Percentiles rank a stretch among this genome's conserved stretches.
Evolutionary conservation across 306 rosid genomes (phyloP).

Genomic region (Acmispon strigosus): DNA sequence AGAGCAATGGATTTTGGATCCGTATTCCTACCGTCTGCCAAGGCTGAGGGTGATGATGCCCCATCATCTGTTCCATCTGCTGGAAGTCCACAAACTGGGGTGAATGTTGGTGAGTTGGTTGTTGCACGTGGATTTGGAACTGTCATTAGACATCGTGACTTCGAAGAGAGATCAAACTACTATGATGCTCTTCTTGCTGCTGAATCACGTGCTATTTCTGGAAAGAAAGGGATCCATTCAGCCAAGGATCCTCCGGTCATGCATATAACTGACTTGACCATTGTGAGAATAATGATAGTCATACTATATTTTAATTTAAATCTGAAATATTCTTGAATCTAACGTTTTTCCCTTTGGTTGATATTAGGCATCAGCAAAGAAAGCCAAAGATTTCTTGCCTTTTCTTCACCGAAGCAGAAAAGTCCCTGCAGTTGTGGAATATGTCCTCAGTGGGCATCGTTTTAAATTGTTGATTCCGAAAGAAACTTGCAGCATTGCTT

Average conservation of each 20-base stretch:
- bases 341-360: constrained; percentile 13
- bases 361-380: constrained; percentile 76
- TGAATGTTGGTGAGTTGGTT: constrained; percentile 68
- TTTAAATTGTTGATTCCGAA: constrained; percentile 92
- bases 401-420: constrained; percentile 81
- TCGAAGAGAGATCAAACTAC: constrained; percentile 88
- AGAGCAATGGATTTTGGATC: constrained; percentile 97
- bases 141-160: constrained; percentile 93
- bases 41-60: constrained; percentile 66
- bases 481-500: constrained; percentile 97
- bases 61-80: constrained; percentile 41
- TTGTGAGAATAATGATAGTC: constrained; percentile 38
- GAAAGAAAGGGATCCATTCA: constrained; percentile 87
- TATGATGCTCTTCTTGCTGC: constrained; percentile 98
- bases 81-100: constrained; percentile 54
- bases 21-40: constrained; percentile 57
- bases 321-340: background rate
- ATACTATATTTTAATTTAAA: background rate
- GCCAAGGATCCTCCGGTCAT: constrained; percentile 92
- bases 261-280: constrained; percentile 87
- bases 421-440: constrained; percentile 92
- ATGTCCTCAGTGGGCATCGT: constrained; percentile 97
- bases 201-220: constrained; percentile 73
- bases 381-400: constrained; percentile 86
- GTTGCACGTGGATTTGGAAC: constrained; percentile 87